Evolutionary conservation across 305 asterid genomes (phyloP).

Genomic region (Solanum aculeatissimum): DNA sequence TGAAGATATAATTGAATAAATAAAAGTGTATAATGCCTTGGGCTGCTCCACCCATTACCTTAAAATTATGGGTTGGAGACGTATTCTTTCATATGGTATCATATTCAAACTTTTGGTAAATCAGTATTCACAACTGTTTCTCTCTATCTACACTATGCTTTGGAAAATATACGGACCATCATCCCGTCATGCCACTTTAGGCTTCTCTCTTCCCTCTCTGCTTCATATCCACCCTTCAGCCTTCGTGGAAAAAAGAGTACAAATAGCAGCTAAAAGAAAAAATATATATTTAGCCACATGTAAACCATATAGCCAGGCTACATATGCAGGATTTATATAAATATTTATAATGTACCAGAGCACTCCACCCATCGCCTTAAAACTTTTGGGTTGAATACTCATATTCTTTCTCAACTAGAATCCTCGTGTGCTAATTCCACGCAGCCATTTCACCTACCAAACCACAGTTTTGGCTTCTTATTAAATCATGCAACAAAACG

Average conservation of each 20-base stretch:
- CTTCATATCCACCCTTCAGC: not conserved
- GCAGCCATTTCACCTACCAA: not conserved
- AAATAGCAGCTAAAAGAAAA: not conserved
- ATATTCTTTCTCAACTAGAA: not conserved
- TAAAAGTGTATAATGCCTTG: not conserved
- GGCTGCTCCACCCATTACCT: not conserved
- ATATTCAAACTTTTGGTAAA: not conserved
- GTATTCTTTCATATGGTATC: not conserved
- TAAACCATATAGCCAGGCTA: not conserved
- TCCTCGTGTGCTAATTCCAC: not conserved
- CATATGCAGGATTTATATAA: not conserved
- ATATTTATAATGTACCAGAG: not conserved
- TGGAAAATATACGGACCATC: not conserved
- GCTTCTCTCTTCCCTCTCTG: not conserved
- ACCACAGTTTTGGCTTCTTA: not conserved
- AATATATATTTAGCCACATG: not conserved
- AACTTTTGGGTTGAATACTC: not conserved
- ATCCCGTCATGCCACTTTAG: not conserved
- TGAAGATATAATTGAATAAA: not conserved
- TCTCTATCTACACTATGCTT: not conserved
- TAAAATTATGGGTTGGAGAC: not conserved
- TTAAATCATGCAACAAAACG: not conserved
- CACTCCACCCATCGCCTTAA: not conserved
- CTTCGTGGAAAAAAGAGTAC: not conserved
- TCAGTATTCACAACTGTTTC: not conserved